Evolutionary conservation across 108 stramenopile species (phyloP).

Genomic region (Cyclotella choctawhatcheeana): DNA sequence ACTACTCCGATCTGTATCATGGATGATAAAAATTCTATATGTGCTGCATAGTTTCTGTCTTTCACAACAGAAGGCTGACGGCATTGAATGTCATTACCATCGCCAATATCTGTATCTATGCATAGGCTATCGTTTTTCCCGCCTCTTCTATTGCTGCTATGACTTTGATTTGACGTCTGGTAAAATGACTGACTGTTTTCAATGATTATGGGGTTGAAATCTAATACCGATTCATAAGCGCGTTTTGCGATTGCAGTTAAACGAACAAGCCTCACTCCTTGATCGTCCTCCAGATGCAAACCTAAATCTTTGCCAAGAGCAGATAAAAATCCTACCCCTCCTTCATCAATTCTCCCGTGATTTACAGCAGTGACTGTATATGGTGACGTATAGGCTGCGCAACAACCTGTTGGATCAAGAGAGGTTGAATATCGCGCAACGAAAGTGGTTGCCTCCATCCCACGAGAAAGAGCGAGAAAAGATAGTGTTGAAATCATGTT

Average conservation of each 20-base stretch:
- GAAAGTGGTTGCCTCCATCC: slow-evolving; percentile 33
- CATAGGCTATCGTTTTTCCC: slow-evolving; percentile 15
- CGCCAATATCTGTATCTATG: slow-evolving; percentile 27
- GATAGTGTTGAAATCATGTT: slow-evolving; percentile 20
- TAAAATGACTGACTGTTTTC: slow-evolving; percentile 10
- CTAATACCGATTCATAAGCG: slow-evolving; percentile 43
- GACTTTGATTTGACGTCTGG: background rate
- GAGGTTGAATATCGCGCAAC: slow-evolving; percentile 33
- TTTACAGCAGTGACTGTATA: slow-evolving; percentile 12
- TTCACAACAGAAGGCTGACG: slow-evolving; percentile 37
- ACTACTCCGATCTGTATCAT: slow-evolving; percentile 42
- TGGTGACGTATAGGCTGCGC: slow-evolving; percentile 40
- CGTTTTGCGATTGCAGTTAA: slow-evolving; percentile 29
- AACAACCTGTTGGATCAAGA: slow-evolving; percentile 36
- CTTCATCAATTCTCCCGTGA: slow-evolving; percentile 36
- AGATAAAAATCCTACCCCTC: slow-evolving; percentile 47
- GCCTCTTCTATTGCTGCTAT: slow-evolving; percentile 15
- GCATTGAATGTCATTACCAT: slow-evolving; percentile 14
- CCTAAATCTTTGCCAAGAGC: slow-evolving; percentile 48
- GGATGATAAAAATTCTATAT: slow-evolving; percentile 41
- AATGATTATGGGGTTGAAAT: slow-evolving; percentile 27
- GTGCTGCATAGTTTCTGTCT: slow-evolving; percentile 41
- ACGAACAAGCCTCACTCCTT: slow-evolving; percentile 13
- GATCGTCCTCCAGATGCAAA: slow-evolving; percentile 30
- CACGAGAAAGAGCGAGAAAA: slow-evolving; percentile 41